phyloP scores from a whole-genome alignment of 192 early-diverging fungal genomes.

The Spinellus fusiger region DNA sequence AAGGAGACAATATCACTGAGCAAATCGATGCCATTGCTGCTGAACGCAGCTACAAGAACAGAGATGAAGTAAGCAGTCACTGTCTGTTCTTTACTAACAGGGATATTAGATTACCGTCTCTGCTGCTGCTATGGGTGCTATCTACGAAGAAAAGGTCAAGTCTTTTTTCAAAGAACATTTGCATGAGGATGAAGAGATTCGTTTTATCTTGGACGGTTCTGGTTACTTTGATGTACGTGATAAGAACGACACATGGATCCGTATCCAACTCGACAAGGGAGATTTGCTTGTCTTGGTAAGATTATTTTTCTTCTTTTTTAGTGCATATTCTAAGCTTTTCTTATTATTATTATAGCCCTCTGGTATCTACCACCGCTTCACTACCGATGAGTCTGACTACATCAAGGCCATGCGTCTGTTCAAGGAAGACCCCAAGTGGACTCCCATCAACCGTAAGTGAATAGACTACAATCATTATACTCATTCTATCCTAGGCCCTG shows the following conservation, averaged over 20 bases:
- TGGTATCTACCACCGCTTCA: conserved; percentile 96
- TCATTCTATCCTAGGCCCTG: conserved; percentile 26
- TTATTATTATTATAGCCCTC: conserved; percentile 51
- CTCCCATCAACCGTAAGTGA: conserved; percentile 62
- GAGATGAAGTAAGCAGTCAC: conserved; percentile 62
- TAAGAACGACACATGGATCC: conserved; percentile 70
- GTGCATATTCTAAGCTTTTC: not conserved
- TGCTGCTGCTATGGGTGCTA: conserved; percentile 65
- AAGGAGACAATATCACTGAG: conserved; percentile 45
- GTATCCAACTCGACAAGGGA: conserved; percentile 63
- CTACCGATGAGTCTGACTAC: conserved; percentile 80
- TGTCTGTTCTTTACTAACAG: not conserved
- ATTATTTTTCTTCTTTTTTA: not conserved
- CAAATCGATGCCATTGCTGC: conserved; percentile 62
- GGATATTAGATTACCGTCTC: conserved; percentile 70
- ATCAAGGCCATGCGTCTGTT: conserved; percentile 83
- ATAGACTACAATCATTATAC: not conserved
- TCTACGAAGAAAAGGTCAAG: conserved; percentile 92
- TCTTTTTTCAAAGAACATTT: conserved; percentile 91
- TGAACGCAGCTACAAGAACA: conserved; percentile 86
- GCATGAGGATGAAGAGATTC: conserved; percentile 97
- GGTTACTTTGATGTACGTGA: conserved; percentile 91
- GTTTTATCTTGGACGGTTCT: conserved; percentile 81
- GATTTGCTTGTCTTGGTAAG: conserved; percentile 84
- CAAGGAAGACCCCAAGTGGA: conserved; percentile 81